Evolutionary conservation across 768 basidiomycete species (phyloP).

Genomic region (Suillus subaureus): DNA sequence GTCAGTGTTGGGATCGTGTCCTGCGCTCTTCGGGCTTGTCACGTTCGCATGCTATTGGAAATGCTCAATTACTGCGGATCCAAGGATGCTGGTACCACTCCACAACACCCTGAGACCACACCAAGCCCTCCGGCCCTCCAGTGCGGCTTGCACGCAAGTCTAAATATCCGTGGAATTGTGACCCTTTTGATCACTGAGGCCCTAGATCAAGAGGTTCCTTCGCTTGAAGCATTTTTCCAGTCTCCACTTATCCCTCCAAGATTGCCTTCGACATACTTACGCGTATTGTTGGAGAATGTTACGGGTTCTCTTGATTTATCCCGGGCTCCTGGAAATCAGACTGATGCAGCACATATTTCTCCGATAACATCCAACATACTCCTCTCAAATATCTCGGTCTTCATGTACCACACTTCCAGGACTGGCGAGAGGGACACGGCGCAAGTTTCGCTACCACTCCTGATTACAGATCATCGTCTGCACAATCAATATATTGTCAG

Average conservation of each 20-base stretch:
- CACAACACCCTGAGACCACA: conserved; percentile 19
- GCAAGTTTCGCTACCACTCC: conserved; percentile 57
- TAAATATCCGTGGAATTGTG: conserved; percentile 47
- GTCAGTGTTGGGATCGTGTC: conserved; percentile 54
- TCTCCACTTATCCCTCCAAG: conserved; percentile 62
- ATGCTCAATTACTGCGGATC: conserved; percentile 37
- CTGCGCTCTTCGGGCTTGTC: conserved; percentile 56
- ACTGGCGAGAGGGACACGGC: conserved; percentile 12
- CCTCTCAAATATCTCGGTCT: conserved; percentile 56
- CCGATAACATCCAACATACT: conserved; percentile 15
- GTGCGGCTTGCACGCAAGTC: conserved; percentile 33
- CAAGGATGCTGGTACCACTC: neutral
- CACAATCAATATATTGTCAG: conserved; percentile 51
- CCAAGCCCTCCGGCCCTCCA: conserved; percentile 20
- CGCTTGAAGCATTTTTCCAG: conserved; percentile 48
- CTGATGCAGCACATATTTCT: conserved; percentile 13
- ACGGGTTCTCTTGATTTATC: conserved; percentile 24
- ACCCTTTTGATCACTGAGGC: conserved; percentile 47
- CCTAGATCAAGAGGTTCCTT: conserved; percentile 9
- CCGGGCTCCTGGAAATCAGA: conserved; percentile 10
- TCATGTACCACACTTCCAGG: conserved; percentile 44
- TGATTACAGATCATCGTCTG: conserved; percentile 76
- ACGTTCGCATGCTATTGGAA: conserved; percentile 52
- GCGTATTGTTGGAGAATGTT: conserved; percentile 49
- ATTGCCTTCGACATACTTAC: conserved; percentile 51